Evolutionary conservation across 345 rosid species (phyloP).

Genomic region (Eucalyptus cladocalyx): DNA sequence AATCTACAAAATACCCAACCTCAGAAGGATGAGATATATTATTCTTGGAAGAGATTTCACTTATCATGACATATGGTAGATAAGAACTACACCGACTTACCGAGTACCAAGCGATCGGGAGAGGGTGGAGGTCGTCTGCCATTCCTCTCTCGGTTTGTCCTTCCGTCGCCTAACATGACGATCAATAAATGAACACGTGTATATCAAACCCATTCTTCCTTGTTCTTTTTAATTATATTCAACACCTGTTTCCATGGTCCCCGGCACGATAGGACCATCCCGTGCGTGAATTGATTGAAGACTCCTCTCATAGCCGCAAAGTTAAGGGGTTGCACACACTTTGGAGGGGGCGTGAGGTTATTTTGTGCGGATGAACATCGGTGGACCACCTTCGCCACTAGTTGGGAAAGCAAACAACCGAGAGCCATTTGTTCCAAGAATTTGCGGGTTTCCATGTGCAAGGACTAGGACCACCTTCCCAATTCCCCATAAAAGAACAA

Average conservation of each 20-base stretch:
- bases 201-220: background rate
- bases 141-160: background rate
- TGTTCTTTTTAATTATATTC: background rate
- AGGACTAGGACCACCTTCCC: background rate
- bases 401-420: background rate
- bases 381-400: background rate
- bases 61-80: background rate
- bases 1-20: background rate
- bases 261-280: background rate
- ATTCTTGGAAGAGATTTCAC: background rate
- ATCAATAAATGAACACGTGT: background rate
- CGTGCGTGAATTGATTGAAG: background rate
- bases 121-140: background rate
- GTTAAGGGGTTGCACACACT: background rate
- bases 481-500: background rate
- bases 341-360: background rate
- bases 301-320: background rate
- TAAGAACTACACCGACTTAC: background rate
- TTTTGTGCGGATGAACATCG: background rate
- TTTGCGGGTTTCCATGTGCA: background rate
- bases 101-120: background rate
- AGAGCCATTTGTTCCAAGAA: background rate
- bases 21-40: rapidly evolving
- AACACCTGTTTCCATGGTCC: background rate
- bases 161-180: background rate